Base-by-base conservation (phyloP, 495 filamentous ascomycete genomes). In the Lepraria neglecta region DNA sequence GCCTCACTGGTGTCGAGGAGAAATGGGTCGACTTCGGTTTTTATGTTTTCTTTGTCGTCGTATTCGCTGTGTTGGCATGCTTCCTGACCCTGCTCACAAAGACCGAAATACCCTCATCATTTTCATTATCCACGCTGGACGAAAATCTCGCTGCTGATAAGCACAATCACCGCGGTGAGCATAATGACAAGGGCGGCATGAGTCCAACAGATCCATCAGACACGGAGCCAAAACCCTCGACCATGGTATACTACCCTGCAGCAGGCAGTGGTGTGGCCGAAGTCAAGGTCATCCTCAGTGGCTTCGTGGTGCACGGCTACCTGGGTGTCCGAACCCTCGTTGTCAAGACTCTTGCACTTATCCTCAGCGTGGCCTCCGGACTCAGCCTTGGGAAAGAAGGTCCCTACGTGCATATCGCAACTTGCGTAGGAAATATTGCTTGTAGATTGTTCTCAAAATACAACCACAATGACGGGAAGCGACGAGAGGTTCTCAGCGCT, bases 211-310 rank as follows among this genome's bases (percentile, higher is more conserved):
- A 65, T 35, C 11, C 51, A 35, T 38, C 10, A 31, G 68, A 43
- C 61, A 59, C 62, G 57, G 62, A 69, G 58, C 55, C 72, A 69
- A 56, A 69, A 66, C 40, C 72, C 62, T 69, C 80, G 17, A 88
- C 91, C 15, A 94, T 92, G 82, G 79, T 91, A 40, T 98, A 96
- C 71, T 98, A 96, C 70, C 91, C 94, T 15, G 94, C 92, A 60
- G 92, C 94, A 57, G 94, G 94, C 35, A 96, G 91, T 74, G 94
- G 94, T 64, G 94, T 98, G 24, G 94, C 94, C 21, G 94, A 98
- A 74, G 92, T 98, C 44, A 92, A 94, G 59, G 94, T 98, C 62
- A 97, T 98, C 67, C 82, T 96, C 38, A 97, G 92, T 71, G 94
- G 94, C 33, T 98, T 97, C 72, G 92, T 98, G 56, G 79, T 98